phyloP scores from a whole-genome alignment of 148 eudicot genomes.

The Diospyros lotus region DNA sequence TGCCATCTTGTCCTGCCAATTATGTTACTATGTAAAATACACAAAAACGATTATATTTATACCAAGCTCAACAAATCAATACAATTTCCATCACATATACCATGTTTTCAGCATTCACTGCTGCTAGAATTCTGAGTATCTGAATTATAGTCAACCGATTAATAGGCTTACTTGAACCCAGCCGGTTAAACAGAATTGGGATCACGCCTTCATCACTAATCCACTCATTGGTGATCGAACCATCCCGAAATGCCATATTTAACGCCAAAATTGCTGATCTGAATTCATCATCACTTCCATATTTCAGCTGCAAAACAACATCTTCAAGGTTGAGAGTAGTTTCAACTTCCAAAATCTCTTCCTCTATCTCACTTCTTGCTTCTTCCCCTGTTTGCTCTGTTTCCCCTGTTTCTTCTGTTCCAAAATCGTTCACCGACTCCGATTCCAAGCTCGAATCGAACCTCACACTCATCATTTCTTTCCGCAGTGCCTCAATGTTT shows the following conservation, averaged over 20 bases:
- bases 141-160: constrained; percentile 53
- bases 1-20: constrained; percentile 66
- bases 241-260: constrained; percentile 34
- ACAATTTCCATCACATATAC: constrained; percentile 23
- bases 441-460: constrained; percentile 36
- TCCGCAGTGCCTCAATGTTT: constrained; percentile 49
- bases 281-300: constrained; percentile 67
- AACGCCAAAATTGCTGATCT: constrained; percentile 42
- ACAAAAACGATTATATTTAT: no score
- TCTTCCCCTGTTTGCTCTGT: constrained; percentile 20
- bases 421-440: constrained; percentile 27
- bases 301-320: constrained; percentile 61
- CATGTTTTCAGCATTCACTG: constrained; percentile 46
- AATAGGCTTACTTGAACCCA: constrained; percentile 44
- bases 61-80: neutral
- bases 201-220: constrained; percentile 60
- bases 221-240: constrained; percentile 46
- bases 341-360: constrained; percentile 15
- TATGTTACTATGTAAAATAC: no score
- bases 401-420: constrained; percentile 21
- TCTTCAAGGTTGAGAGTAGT: constrained; percentile 42
- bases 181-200: constrained; percentile 53
- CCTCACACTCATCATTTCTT: constrained; percentile 60
- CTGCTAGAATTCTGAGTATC: constrained; percentile 47
- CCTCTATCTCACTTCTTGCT: constrained; percentile 27